These are phyloP conservation scores for Suhomyces wounanorum DNA, from an alignment of 1,139 yeast species.

Conservation along the genomic window DNA sequence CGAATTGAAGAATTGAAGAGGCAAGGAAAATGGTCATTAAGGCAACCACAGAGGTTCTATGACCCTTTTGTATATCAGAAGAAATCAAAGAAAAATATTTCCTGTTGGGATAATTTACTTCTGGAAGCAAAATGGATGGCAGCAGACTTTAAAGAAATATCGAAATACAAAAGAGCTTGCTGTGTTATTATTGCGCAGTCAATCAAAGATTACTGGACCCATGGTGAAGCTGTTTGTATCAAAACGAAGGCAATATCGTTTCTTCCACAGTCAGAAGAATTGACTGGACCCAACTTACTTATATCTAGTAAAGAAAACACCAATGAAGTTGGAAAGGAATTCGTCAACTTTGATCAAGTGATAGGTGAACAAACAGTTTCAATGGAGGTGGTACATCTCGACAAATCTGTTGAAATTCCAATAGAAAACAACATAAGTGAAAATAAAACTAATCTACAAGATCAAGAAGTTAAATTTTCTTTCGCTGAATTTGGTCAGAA, in stretches of 20 bases:
- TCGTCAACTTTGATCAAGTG: not conserved
- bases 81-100: slow-evolving; percentile 33
- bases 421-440: slow-evolving; percentile 11
- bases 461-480: slow-evolving; percentile 8
- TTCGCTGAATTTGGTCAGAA: slow-evolving; percentile 2
- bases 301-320: not conserved
- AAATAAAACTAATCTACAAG: slow-evolving; percentile 4
- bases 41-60: slow-evolving; percentile 73
- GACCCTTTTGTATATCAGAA: slow-evolving; percentile 61
- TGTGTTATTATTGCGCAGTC: slow-evolving; percentile 73
- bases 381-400: not conserved
- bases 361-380: not conserved
- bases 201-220: slow-evolving; percentile 73
- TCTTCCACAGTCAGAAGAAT: slow-evolving; percentile 17
- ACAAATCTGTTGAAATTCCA: not conserved
- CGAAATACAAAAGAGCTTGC: slow-evolving; percentile 67
- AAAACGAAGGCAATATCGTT: slow-evolving; percentile 40
- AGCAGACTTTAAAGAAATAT: slow-evolving; percentile 70
- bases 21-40: slow-evolving; percentile 85
- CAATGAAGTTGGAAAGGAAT: not conserved
- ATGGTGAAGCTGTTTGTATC: slow-evolving; percentile 71
- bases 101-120: slow-evolving; percentile 75
- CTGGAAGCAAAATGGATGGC: slow-evolving; percentile 88
- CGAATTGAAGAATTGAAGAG: slow-evolving; percentile 90
- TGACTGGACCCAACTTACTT: not conserved